Base-by-base conservation (phyloP, 768 basidiomycete species). In the Mycena haematopus region DNA sequence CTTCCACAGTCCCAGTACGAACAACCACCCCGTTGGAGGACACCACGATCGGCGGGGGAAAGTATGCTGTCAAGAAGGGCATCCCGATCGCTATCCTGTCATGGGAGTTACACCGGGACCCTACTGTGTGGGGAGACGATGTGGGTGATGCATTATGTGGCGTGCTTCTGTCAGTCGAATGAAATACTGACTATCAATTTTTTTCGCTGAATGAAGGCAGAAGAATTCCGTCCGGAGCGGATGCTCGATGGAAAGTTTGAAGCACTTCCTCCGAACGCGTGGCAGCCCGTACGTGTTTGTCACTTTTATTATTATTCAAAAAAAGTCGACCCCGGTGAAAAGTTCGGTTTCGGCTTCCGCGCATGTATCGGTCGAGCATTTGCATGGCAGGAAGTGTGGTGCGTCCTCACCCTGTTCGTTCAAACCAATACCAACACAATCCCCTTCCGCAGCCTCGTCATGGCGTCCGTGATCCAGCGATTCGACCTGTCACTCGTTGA, bases 181-280 rank as follows among this genome's bases (percentile, higher is more conserved):
- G 21, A 13, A 45, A 31, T 31, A 31, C 9, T 31, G 29, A 31
- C n/a, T n/a, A n/a, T n/a, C 29, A 31, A 31, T 4, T 31, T 42
- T 8, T n/a, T 42, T 14, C 17, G n/a, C n/a, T 36, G 19, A n/a
- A 7, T 10, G n/a, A 42, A 84, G 70, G 82, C 77, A 5, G 69
- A 77, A 9, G 75, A 78, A 55, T 83, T 79, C 70, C 72, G 67
- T 24, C 82, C 82, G 0, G 82, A 83, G 62, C 73, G 82, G 14
- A 80, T 84, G 80, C 66, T 82, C 36, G 79, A 81, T 59, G 81
- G 79, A 22, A 78, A 78, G 56, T 84, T 82, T 63, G 82, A 82
- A 66, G 75, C 76, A 11, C 71, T 82, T 9, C 82, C 82, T 0
- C 78, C 76, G n/a, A 79, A 80, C 52, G 73, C 78, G 3, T 81